Base-by-base conservation (phyloP, 305 asterid genomes). In the Fraxinus xanthoxyloides region DNA sequence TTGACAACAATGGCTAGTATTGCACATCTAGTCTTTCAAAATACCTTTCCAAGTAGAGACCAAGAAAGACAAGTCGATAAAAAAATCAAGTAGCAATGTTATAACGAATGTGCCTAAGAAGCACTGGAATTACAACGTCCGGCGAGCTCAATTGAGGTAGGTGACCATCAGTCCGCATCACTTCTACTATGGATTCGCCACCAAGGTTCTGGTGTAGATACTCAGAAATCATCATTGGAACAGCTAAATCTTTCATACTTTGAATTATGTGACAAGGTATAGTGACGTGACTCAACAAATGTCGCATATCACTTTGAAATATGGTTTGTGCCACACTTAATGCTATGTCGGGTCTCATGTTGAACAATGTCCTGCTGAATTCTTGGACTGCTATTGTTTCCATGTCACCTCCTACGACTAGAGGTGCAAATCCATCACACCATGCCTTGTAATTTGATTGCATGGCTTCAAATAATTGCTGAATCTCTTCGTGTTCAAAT, bases 61-160 rank as follows among this genome's bases (percentile, higher is more conserved):
- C 59, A 48, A 15, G 59, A 15, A 48, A 48, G 59, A 48, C 59
- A 15, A 48, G 59, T 48, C 5, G 7, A 48, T 13, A 46, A 15
- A 15, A 34, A 34, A 48, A 83, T 46, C 80, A 84, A 77, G 65
- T 75, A 23, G 19, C 24, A 36, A 85, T 85, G 36, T 83, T 78
- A 46, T 46, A 17, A 3, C 87, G 90, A 76, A 88, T 86, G 74
- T 88, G 91, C 73, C 88, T 79, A 54, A 86, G 90, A 17, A 88
- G 72, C 65, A 88, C 88, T 35, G 91, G 91, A 32, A 81, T 61
- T n/a, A 86, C 88, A 56, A 88, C 79, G 12, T 75, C 88, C 3
- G 90, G 91, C 32, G 88, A 86, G 83, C 91, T 88, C 77, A 88
- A 72, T 65, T 88, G 91, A 21, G 91, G 91, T 26, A 86, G 80